A percentile compares a stretch with the other conserved stretches of the same genome.
Evolutionary conservation across 2,329 filamentous ascomycete genomes (phyloP).

Genomic region (Teratosphaeria destructans): DNA sequence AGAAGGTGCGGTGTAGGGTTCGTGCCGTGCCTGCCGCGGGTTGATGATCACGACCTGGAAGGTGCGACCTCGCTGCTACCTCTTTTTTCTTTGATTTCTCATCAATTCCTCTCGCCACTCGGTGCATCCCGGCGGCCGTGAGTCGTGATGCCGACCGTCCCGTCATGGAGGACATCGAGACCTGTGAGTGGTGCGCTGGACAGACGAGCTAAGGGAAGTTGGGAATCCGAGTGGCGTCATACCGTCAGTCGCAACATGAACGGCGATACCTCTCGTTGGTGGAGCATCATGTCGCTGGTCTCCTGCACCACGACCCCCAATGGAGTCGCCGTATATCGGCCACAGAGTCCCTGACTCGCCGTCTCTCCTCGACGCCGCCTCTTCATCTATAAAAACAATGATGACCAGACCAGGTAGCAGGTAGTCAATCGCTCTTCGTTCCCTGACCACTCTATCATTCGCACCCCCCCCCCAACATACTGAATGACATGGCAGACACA

Average conservation of each 20-base stretch:
- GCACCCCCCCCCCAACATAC: too few relatives aligned
- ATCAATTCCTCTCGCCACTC: background rate
- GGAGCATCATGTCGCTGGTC: background rate
- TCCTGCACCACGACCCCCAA: background rate
- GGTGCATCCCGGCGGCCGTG: background rate
- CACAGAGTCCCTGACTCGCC: background rate
- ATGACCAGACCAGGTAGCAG: background rate
- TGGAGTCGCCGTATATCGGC: background rate
- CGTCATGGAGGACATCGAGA: background rate
- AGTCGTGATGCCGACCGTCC: background rate
- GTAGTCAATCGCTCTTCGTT: background rate
- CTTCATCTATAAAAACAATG: background rate
- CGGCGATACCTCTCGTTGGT: background rate
- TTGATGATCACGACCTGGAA: too few relatives aligned
- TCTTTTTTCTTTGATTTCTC: too few relatives aligned
- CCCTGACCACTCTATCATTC: background rate
- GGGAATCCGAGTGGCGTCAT: background rate
- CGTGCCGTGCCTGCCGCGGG: background rate
- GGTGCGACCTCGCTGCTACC: background rate
- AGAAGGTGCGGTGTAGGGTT: background rate
- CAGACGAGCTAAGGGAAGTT: background rate
- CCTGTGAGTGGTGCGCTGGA: background rate
- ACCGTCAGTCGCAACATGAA: background rate
- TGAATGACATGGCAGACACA: background rate
- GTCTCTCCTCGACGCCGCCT: background rate